Evolutionary conservation across 345 rosid species (phyloP), one percentile per base, ranked within the genome.

Genomic region (Erucastrum elatum): DNA sequence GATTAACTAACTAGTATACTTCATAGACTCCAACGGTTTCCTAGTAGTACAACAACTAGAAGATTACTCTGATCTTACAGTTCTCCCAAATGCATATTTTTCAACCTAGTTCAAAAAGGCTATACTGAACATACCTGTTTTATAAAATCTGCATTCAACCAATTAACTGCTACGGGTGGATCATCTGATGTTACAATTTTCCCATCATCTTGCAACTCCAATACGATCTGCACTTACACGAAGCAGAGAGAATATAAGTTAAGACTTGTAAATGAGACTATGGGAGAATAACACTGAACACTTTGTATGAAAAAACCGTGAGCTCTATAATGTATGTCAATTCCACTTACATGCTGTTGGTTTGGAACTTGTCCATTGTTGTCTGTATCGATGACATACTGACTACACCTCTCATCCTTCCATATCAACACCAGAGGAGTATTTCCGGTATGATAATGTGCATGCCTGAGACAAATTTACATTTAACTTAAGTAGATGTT

Each of bases 401-500:
- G 97, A 83, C 97, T 93, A 75, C 97, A 95, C 31, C 83, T 87
- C 77, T 87, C 94, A 76, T 95, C 99, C 81, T 93, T 95, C 99
- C 99, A 95, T 41, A 93, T 92, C 85, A 95, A 84, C 53, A 88
- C 92, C n/a, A 95, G 84, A 16, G 98, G 99, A 41, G 99, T 93
- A 78, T 86, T 93, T 58, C 98, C 99, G 26, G 88, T 84, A 81
- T 91, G 96, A 88, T 93, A 95, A 66, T 90, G 97, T 58, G 98
- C 89, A 84, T 87, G 89, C 86, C 98, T 95, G 84, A 27, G 17
- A 76, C 82, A 46, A 77, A 46, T 12, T 53, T 49, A 34, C 31
- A 59, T 33, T 33, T 55, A 41, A 55, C 15, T 65, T 53, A 35
- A 74, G 80, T 35, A 26, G 55, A 26, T 44, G 16, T 75, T 37